These are phyloP conservation scores for Keqinozyma sinolaborantium DNA, from an alignment of 1,139 yeast genomes.

Conservation along the genomic window DNA sequence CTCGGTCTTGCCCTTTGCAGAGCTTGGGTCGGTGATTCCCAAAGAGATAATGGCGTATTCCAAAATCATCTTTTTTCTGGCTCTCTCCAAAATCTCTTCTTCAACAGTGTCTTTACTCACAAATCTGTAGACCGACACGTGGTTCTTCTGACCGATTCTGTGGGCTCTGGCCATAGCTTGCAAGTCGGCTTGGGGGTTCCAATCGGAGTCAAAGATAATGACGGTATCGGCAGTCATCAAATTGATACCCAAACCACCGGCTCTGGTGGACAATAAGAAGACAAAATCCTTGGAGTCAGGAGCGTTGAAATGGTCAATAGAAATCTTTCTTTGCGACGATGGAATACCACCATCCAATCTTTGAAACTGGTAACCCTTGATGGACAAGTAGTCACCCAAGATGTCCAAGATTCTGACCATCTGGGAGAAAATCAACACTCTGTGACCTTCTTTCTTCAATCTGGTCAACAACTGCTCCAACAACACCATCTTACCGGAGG, in stretches of 20 bases:
- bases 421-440: constrained; percentile 92
- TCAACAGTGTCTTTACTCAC: constrained; percentile 97
- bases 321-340: constrained; percentile 86
- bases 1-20: constrained; percentile 49
- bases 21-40: constrained; percentile 80
- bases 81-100: constrained; percentile 94
- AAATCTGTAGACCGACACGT: constrained; percentile 94
- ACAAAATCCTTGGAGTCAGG: constrained; percentile 92
- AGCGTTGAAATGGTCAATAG: constrained; percentile 95
- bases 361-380: constrained; percentile 89
- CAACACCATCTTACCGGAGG: constrained; percentile 96
- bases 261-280: constrained; percentile 88
- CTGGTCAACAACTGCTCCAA: constrained; percentile 84
- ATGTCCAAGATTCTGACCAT: constrained; percentile 97
- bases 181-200: constrained; percentile 98
- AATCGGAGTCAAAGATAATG: constrained; percentile 93
- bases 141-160: constrained; percentile 97
- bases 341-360: constrained; percentile 96
- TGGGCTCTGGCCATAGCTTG: constrained; percentile 99
- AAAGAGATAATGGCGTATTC: constrained; percentile 96
- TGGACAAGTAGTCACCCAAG: constrained; percentile 85
- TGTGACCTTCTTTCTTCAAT: constrained; percentile 87
- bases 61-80: constrained; percentile 94
- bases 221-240: constrained; percentile 99
- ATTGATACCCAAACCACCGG: constrained; percentile 98